A percentile compares a stretch with the other conserved stretches of the same genome.
Evolutionary conservation across 805 yeast genomes (phyloP).

Genomic region (Hanseniaspora occidentalis): DNA sequence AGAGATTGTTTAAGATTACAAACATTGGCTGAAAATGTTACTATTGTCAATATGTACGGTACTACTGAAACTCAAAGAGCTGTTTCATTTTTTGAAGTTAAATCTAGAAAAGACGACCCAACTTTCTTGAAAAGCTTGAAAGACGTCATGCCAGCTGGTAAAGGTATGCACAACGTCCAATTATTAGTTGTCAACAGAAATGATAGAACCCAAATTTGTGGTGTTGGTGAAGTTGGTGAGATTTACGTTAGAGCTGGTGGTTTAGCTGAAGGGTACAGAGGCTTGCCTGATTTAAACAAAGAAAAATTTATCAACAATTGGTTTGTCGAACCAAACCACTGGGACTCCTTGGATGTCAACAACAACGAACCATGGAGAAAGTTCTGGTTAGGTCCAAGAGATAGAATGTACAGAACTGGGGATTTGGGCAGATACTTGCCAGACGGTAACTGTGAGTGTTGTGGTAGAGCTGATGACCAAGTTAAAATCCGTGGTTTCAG

Average conservation of each 20-base stretch:
- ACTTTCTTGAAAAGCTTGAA: conserved; percentile 70
- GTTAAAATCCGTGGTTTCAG: conserved; percentile 97
- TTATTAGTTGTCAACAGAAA: conserved; percentile 84
- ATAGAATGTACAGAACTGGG: conserved; percentile 92
- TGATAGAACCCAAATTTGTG: conserved; percentile 83
- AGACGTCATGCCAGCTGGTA: conserved; percentile 97
- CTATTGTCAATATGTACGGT: conserved; percentile 96
- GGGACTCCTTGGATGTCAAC: conserved; percentile 45
- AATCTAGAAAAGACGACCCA: conserved; percentile 56
- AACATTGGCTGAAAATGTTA: conserved; percentile 78
- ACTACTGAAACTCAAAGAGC: conserved; percentile 99
- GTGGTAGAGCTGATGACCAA: conserved; percentile 98
- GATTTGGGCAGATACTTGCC: conserved; percentile 94
- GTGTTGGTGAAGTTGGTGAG: conserved; percentile 98
- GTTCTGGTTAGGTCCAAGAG: conserved; percentile 89
- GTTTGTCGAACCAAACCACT: conserved; percentile 61
- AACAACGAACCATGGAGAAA: conserved; percentile 52
- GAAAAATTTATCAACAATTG: conserved; percentile 85
- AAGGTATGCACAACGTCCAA: conserved; percentile 94
- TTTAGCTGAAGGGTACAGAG: conserved; percentile 89
- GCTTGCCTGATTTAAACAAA: conserved; percentile 76
- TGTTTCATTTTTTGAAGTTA: conserved; percentile 85
- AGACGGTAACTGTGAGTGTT: conserved; percentile 95
- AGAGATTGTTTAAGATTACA: conserved; percentile 93
- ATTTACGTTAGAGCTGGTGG: conserved; percentile 98